Base-by-base conservation (phyloP, 2,329 filamentous ascomycete species). In the Lachnellula cervina region DNA sequence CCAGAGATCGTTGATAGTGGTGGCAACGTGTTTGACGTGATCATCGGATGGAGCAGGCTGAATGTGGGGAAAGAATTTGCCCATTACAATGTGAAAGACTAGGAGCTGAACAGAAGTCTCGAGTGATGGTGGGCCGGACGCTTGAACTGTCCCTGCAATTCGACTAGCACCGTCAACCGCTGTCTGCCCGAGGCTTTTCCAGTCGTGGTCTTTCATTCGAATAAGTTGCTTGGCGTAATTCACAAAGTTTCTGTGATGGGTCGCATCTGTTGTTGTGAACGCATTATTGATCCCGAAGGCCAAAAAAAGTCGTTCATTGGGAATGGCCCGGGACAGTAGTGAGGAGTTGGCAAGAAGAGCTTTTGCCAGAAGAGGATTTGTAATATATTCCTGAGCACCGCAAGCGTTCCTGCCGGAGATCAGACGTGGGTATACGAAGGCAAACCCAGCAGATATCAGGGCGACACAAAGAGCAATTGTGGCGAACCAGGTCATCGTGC, bases 241-340 rank as follows among this genome's bases (percentile, higher is more conserved):
- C 11, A 54, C 28, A 44, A 54, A 57, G 13, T 21, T 11, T 47
- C 43, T 21, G 40, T 60, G 48, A 16, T 47, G 42, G 1, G 14
- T 8, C 11, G 16, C 9, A 32, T 57, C 23, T 3, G 35, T 50
- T 3, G 62, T 62, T 3, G 59, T 64, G 25, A 64, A 62, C 1
- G 60, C 54, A 37, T 64, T 62, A 2, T 58, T 40, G 8, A 62
- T 62, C 1, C 56, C 53, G 28, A 64, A 64, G 3, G 47, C 52
- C 5, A 8, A 32, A 1, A 54, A 42, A 4, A 62, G 52, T 21
- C 59, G 35, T 47, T 42, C 8, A 34, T 64, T 64, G 23, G 52
- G 52, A 7, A 16, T 17, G 3, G 59, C 58, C 52, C 58, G 44
- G 16, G 40, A 34, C 9, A 37, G 14, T 2, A 62, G 47, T 23